A percentile compares a stretch with the other conserved stretches of the same genome.
phyloP scores from a whole-genome alignment of 352 stramenopile genomes.

The Phytophthora crassamura region DNA sequence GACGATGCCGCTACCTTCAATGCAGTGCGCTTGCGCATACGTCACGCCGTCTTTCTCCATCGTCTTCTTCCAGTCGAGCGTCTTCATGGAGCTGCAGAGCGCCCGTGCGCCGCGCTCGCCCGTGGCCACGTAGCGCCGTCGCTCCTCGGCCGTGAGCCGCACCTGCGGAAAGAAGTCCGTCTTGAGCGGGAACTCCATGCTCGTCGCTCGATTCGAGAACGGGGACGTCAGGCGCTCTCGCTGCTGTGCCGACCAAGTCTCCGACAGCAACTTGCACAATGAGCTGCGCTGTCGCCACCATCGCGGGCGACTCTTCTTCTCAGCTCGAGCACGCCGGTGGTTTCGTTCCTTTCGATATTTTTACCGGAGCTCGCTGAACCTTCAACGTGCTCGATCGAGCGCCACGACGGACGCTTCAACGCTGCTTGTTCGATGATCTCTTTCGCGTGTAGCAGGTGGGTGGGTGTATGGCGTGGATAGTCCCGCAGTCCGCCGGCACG shows the following conservation, averaged over 20 bases:
- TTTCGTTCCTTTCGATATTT: constrained; percentile 42
- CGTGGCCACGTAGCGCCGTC: constrained; percentile 48
- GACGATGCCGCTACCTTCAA: constrained; percentile 36
- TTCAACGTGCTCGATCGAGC: constrained; percentile 12
- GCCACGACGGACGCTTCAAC: no score
- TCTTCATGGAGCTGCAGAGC: constrained; percentile 52
- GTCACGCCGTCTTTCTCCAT: constrained; percentile 63
- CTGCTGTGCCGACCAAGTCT: constrained; percentile 7
- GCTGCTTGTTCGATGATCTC: no score
- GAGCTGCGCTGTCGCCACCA: no score
- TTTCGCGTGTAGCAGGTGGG: no score
- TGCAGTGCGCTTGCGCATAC: constrained; percentile 70
- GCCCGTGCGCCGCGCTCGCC: constrained; percentile 49
- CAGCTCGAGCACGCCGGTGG: constrained; percentile 16
- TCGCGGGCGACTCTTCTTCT: constrained; percentile 6
- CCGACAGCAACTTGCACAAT: constrained; percentile 38
- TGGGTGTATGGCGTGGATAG: no score
- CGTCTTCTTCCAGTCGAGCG: constrained; percentile 66
- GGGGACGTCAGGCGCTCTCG: neutral
- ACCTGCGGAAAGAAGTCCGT: constrained; percentile 73
- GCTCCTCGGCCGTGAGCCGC: constrained; percentile 56
- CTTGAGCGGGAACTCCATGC: constrained; percentile 79
- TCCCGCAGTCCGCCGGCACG: no score
- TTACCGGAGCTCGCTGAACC: constrained; percentile 21
- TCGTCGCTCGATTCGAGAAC: neutral